Base-by-base conservation (phyloP, 345 rosid genomes). In the Boechera divaricarpa region DNA sequence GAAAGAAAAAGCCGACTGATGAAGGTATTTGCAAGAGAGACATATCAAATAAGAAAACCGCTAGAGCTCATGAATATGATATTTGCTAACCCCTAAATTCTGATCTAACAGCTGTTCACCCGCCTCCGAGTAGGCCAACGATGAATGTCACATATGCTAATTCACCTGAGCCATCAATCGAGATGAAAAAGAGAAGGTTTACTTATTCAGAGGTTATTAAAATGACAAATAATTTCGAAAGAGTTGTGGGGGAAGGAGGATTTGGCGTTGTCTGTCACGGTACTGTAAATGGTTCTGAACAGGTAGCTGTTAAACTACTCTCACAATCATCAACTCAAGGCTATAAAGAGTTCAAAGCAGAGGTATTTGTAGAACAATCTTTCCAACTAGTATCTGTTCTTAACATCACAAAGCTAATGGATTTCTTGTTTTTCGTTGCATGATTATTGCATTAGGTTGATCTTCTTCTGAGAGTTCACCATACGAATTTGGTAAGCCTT, bases 221-320 rank as follows among this genome's bases (percentile, higher is more conserved):
- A 4, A 80, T 86, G 35, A 86, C 91, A 0, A 73, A 84, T 35
- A 76, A 81, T 5, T 81, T 87, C 9, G 48, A 49, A 42, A 84
- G 39, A 57, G 72, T 78, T 4, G 36, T 81, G 10, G 91, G 89
- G 3, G 67, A 86, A 72, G 89, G 89, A 63, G 88, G 87, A 32
- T 86, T 84, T 58, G 89, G 91, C 0, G 79, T 70, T 67, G 89
- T 87, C 12, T 85, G 71, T 33, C 79, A 80, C 0, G 89, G 87
- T 10, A 55, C 58, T 11, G 61, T 85, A 15, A 77, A 80, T 69
- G 80, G 77, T 21, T 70, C 75, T 29, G 68, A 64, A 62, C 77
- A 84, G 67, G 89, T 87, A 13, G 91, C 89, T 6, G 89, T 87
- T 11, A 86, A 87, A 29, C 29, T 87, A 81, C 57, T 84, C 0